phyloP scores from a whole-genome alignment of 768 basidiomycete species.

The Mrakia gelida region DNA sequence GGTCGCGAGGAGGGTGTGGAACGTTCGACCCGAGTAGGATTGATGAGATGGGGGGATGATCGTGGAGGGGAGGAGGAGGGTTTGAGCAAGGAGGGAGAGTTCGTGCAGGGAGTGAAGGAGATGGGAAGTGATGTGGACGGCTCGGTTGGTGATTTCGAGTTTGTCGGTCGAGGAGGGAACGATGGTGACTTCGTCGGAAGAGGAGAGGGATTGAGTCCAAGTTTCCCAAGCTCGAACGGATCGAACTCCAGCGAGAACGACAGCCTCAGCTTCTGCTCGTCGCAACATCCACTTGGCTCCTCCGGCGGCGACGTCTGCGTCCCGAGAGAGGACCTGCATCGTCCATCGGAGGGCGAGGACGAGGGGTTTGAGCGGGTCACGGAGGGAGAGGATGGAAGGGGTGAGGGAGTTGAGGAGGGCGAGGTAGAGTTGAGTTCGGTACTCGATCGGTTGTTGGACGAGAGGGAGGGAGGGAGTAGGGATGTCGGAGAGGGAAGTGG shows the following conservation, averaged over 20 bases:
- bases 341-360: constrained; percentile 18
- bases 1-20: constrained; percentile 16
- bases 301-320: constrained; percentile 6
- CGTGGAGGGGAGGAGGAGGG: constrained; percentile 15
- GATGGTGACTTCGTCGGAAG: neutral
- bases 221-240: constrained; percentile 13
- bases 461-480: neutral
- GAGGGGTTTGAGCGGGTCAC: constrained; percentile 7
- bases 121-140: constrained; percentile 22
- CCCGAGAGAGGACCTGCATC: neutral
- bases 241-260: constrained; percentile 14
- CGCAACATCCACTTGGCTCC: constrained; percentile 11
- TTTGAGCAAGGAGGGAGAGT: constrained; percentile 18
- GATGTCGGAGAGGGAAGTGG: too few species aligned
- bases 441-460: constrained; percentile 10
- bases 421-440: constrained; percentile 7
- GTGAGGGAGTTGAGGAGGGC: constrained; percentile 20
- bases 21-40: constrained; percentile 18
- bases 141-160: constrained; percentile 21
- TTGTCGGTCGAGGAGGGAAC: neutral
- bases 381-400: constrained; percentile 2
- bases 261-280: constrained; percentile 16
- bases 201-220: neutral
- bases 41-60: constrained; percentile 16
- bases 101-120: constrained; percentile 27